Percentiles rank a stretch among this genome's conserved stretches.
These are phyloP conservation scores for Mortierella sp. DNA, from an alignment of 371 early-diverging fungal species.

Conservation along the genomic window DNA sequence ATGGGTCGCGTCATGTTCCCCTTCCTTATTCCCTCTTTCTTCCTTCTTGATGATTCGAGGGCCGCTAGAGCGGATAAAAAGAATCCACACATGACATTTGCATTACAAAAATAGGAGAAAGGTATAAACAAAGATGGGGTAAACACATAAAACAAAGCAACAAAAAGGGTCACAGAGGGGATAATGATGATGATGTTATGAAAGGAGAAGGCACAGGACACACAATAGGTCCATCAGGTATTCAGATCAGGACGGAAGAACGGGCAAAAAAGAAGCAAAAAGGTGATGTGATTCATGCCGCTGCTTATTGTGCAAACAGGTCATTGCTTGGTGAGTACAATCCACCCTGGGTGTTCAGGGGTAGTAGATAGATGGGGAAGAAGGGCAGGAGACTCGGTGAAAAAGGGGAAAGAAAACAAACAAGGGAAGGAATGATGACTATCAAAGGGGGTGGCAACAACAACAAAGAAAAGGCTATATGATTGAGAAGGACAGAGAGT, in stretches of 20 bases:
- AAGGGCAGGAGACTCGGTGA: background rate
- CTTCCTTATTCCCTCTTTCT: too few relatives aligned
- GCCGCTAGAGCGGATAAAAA: constrained; percentile 11
- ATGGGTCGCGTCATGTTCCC: too few relatives aligned
- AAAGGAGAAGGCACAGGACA: background rate
- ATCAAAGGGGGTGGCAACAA: background rate
- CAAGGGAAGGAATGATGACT: background rate
- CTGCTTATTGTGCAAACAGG: background rate
- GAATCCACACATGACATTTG: constrained; percentile 12
- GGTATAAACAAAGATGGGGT: too few relatives aligned
- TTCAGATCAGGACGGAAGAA: constrained; percentile 7
- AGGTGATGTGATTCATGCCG: background rate
- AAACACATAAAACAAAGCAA: background rate
- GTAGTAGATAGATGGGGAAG: background rate
- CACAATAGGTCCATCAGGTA: background rate
- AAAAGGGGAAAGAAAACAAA: background rate
- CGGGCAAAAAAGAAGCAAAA: background rate
- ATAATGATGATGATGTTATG: background rate
- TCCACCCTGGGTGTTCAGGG: background rate
- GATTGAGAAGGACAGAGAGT: background rate
- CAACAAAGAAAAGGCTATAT: background rate
- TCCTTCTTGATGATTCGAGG: background rate
- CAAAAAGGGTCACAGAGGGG: background rate
- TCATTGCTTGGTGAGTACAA: background rate
- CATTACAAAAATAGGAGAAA: constrained; percentile 1